Percentiles rank a stretch among this genome's conserved stretches.
Evolutionary conservation across 495 filamentous ascomycete genomes (phyloP).

Genomic region (Aspergillus olivimuriae): DNA sequence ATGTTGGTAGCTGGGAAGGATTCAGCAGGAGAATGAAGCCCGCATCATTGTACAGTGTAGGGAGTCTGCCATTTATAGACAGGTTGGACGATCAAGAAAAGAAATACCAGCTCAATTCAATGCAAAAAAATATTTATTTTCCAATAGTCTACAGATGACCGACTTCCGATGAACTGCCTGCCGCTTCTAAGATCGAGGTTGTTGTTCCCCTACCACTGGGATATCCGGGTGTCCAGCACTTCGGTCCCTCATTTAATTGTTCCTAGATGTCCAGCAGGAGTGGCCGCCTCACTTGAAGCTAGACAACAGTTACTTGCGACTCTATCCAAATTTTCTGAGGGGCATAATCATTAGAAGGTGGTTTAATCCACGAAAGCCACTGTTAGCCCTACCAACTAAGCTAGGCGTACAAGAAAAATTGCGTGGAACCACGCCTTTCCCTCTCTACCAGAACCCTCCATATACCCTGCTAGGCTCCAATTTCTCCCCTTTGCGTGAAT

Average conservation of each 20-base stretch:
- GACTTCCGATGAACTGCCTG: not conserved
- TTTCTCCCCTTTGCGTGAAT: no score
- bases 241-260: not conserved
- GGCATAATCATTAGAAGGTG: no score
- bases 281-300: not conserved
- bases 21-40: not conserved
- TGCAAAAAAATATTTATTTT: not conserved
- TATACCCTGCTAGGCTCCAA: no score
- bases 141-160: not conserved
- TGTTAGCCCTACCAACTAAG: no score
- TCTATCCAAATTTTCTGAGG: no score
- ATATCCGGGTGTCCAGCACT: not conserved
- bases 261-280: not conserved
- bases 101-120: not conserved
- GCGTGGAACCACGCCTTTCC: no score
- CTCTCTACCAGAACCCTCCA: no score
- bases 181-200: not conserved
- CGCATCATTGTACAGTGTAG: not conserved
- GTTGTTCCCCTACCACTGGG: not conserved
- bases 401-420: no score
- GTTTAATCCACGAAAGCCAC: no score
- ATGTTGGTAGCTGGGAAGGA: not conserved
- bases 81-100: not conserved
- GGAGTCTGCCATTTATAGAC: not conserved
- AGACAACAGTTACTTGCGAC: not conserved